Evolutionary conservation across 306 rosid species (phyloP), one percentile per base, ranked within the genome.

Genomic region (Leucaena leucocephala): DNA sequence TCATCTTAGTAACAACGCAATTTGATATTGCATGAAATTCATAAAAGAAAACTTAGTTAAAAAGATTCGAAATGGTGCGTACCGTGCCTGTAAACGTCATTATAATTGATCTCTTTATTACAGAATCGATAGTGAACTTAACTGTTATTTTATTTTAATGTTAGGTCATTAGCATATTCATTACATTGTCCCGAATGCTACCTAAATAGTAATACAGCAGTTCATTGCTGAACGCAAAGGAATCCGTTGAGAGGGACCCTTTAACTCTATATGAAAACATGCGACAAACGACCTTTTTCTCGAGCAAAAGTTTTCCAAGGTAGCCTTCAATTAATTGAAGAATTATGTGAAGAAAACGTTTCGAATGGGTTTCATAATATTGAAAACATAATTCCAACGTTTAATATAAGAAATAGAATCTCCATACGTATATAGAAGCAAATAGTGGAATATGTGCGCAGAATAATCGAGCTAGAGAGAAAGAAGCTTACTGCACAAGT

Each of bases 51-150:
- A 69, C 77, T 17, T 76, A 49, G 36, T 70, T 34, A 52, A 39
- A 34, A 50, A 6, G 11, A 7, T 22, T 14, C 36, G 16, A 36
- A 14, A 63, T 27, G n/a, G 2, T 35, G 10, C 44, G 11, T 10
- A 45, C 34, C 42, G 19, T 40, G 50, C 67, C 27, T 42, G 36
- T 45, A 81, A 63, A 71, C 54, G 45, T 76, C 84, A 69, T 48
- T 13, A 13, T 55, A 62, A 40, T 76, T 50, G 10, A 54, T 64
- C 64, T 63, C 78, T 63, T 58, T 27, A 27, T 63, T 17, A 34
- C 54, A 54, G 22, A 71, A 82, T 61, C 49, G 27, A 61, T 69
- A 13, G 27, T 3, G 6, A 65, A 16, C 46, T 36, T 36, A 14
- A 9, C 22, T 61, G 1, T 68, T 42, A 59, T 81, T 75, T 68